Evolutionary conservation across 2,329 filamentous ascomycete genomes (phyloP).

Genomic region (Hymenoscyphus infarciens): DNA sequence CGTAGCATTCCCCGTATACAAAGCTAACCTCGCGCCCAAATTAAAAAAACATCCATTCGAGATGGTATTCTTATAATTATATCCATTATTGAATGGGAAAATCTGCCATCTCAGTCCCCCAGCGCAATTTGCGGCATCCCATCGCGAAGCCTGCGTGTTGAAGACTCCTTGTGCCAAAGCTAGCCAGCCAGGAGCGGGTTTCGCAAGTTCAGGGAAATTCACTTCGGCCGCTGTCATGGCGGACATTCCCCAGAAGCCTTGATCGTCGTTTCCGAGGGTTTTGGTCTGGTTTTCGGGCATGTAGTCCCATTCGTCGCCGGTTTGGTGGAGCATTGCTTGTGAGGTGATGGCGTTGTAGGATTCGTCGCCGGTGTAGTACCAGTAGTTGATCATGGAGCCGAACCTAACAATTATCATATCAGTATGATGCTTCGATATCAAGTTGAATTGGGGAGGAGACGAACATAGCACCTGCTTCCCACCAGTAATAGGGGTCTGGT

Average conservation of each 20-base stretch:
- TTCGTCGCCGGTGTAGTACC: conserved; percentile 73
- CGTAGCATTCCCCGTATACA: conserved; percentile 72
- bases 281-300: conserved; percentile 71
- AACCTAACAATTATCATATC: conserved; percentile 37
- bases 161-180: conserved; percentile 76
- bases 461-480: conserved; percentile 32
- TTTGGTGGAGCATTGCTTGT: conserved; percentile 69
- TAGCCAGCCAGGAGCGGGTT: conserved; percentile 59
- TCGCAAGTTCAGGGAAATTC: conserved; percentile 54
- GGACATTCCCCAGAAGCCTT: conserved; percentile 68
- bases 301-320: conserved; percentile 67
- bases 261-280: conserved; percentile 63
- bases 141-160: conserved; percentile 69
- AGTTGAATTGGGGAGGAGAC: background rate
- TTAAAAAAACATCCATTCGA: conserved; percentile 61
- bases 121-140: conserved; percentile 63
- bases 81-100: conserved; percentile 76
- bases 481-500: conserved; percentile 49
- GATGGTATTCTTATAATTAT: conserved; percentile 69
- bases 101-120: conserved; percentile 84
- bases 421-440: background rate
- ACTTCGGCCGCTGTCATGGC: conserved; percentile 68
- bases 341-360: conserved; percentile 60
- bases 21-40: conserved; percentile 61
- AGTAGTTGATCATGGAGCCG: conserved; percentile 73